Evolutionary conservation across 2,329 filamentous ascomycete species (phyloP), one percentile per base, ranked within the genome.

Genomic region (Geoglossum cookeanum): DNA sequence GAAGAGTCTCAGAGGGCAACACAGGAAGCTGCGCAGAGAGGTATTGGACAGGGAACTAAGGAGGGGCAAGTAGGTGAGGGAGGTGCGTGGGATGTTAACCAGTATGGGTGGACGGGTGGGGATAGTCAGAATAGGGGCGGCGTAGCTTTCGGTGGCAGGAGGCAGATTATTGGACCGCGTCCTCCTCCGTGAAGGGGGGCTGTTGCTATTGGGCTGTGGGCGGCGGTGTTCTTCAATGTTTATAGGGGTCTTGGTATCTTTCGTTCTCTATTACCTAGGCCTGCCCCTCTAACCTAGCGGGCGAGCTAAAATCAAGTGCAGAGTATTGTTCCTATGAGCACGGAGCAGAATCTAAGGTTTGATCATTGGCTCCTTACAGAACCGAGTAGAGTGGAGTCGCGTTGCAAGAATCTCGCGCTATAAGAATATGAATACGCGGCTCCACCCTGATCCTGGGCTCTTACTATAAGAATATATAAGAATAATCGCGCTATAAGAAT

Each of bases 81-180:
- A 1, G 80, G 85, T 9, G 75, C 77, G 15, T 90, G 85, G 85
- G 85, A 90, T 62, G 81, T 87, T 9, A 78, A 81, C 58, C 84
- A 88, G 69, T 87, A 85, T 60, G 85, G 85, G 0, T 90, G 78
- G 64, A 85, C 83, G 17, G 84, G 85, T 3, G 85, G 86, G 1
- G 85, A 89, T 67, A 78, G 75, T 60, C 81, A 87, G 73, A 89
- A 88, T 65, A 77, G 75, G 60, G 69, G 69, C 7, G 83, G 82
- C 1, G 67, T 66, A 2, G 73, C 84, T 59, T 84, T 86, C 45
- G 80, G 82, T 0, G 82, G 82, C 0, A 74, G 83, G 66, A 77
- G 86, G 66, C 85, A 86, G 72, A 89, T 91, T 68, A 81, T 87
- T n/a, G 86, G 86, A 9, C 85, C 85, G 0, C 74, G 85, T 13